Evolutionary conservation across 371 early-diverging fungal genomes (phyloP).

Genomic region (Mucor sp.): DNA sequence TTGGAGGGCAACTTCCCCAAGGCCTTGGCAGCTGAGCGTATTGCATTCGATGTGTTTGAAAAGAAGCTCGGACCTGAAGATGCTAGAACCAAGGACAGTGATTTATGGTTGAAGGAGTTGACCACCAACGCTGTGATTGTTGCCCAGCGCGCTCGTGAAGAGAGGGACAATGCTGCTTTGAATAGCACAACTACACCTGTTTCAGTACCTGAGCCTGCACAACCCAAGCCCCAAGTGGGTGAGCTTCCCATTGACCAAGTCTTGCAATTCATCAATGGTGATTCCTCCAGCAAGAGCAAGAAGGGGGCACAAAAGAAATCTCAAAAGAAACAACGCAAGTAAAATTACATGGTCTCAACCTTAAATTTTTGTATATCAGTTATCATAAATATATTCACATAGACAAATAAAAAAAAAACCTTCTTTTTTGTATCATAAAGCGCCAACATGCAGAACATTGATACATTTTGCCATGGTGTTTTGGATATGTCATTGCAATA

Average conservation of each 20-base stretch:
- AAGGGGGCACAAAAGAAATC: slow-evolving; percentile 37
- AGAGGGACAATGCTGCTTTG: slow-evolving; percentile 14
- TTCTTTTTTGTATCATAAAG: background rate
- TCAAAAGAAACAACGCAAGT: slow-evolving; percentile 22
- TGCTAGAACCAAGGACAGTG: slow-evolving; percentile 73
- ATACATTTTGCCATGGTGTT: too few species aligned
- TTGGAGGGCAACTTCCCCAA: slow-evolving; percentile 75
- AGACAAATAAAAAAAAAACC: background rate
- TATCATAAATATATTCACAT: background rate
- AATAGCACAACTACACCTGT: slow-evolving; percentile 11
- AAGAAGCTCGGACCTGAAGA: slow-evolving; percentile 74
- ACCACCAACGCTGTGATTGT: slow-evolving; percentile 31
- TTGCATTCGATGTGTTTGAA: slow-evolving; percentile 72
- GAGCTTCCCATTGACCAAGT: slow-evolving; percentile 66
- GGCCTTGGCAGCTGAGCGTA: slow-evolving; percentile 74
- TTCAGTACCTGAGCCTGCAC: background rate
- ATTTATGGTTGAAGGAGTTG: slow-evolving; percentile 72
- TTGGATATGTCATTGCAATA: too few species aligned
- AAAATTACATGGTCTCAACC: background rate
- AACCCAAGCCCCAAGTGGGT: slow-evolving; percentile 30
- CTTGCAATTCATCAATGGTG: slow-evolving; percentile 60
- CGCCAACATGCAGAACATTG: too few species aligned
- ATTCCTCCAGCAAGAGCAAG: slow-evolving; percentile 13
- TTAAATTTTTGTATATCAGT: slow-evolving; percentile 1
- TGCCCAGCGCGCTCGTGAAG: slow-evolving; percentile 32